Base-by-base conservation (phyloP, 225 moss, liverwort and hornwort genomes). In the Thuidium tamariscinum region DNA sequence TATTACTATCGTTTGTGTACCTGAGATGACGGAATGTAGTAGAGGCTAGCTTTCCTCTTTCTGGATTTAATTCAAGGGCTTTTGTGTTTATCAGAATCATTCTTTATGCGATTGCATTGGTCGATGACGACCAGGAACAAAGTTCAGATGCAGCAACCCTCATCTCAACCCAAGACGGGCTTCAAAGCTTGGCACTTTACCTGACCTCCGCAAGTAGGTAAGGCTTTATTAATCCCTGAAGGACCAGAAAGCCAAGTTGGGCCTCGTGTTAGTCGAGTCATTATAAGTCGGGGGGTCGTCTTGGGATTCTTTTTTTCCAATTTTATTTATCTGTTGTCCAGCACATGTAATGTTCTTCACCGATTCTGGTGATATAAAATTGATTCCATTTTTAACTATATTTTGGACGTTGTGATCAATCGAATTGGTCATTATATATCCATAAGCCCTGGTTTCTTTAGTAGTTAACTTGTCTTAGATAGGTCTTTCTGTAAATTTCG, bases 21-120 rank as follows among this genome's bases (percentile, higher is more conserved):
- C 36, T 54, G 57, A 70, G 77, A 81, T 60, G 16, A 41, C 52
- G 51, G 36, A 67, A 86, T 68, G 19, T 44, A 23, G 37, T 13
- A 19, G 34, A 78, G 60, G 44, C 20, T 3, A 52, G 73, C 59
- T 85, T 83, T 59, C 32, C 29, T 82, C 74, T 78, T 80, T 54
- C 29, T 52, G 30, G 44, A 65, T 82, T 84, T 6, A 54, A 85
- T 65, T 39, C 66, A 65, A n/a, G n/a, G 52, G 63, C 46, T 66
- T 77, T 71, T 87, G 49, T 84, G 76, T 46, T 70, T 56, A 51
- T 77, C 93, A 97, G 97, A 86, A 99, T 97, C 60, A 91, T 99
- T 78, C 91, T 97, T 14, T 99, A 99, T 78, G 99, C 97, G 54
- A 96, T 99, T 88, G 94, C 95, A 70, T 89, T 99, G 85, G 92